phyloP scores from a whole-genome alignment of 140 eudicot genomes.

The Bidens hawaiensis region DNA sequence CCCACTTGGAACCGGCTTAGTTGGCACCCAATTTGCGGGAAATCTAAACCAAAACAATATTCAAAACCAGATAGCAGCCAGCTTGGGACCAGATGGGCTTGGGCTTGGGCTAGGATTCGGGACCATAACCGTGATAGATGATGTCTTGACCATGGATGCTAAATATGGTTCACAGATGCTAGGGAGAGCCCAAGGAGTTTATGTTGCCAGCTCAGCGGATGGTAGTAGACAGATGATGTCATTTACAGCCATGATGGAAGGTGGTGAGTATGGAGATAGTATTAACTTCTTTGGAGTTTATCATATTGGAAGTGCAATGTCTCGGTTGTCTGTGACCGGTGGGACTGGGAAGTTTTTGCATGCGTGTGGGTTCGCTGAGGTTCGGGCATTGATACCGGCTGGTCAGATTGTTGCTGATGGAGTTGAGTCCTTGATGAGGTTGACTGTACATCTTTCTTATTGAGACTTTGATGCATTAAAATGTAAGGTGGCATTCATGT shows the following conservation, averaged over 20 bases:
- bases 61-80: constrained; percentile 34
- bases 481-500: constrained; percentile 19
- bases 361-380: constrained; percentile 93
- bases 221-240: constrained; percentile 92
- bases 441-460: constrained; percentile 63
- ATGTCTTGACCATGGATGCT: constrained; percentile 59
- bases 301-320: constrained; percentile 85
- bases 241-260: constrained; percentile 87
- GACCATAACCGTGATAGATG: constrained; percentile 88
- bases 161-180: constrained; percentile 58
- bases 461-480: constrained; percentile 10
- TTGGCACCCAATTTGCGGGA: constrained; percentile 76
- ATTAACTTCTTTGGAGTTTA: constrained; percentile 79
- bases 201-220: constrained; percentile 83
- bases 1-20: constrained; percentile 84
- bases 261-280: constrained; percentile 89
- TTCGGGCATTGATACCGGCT: constrained; percentile 74
- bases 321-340: constrained; percentile 79
- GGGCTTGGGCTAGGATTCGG: constrained; percentile 92
- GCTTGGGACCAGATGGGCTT: constrained; percentile 79
- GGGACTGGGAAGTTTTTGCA: constrained; percentile 88
- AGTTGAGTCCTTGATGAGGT: constrained; percentile 77
- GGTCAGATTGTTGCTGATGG: constrained; percentile 84
- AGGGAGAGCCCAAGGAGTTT: constrained; percentile 88
- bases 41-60: constrained; percentile 28